phyloP scores from a whole-genome alignment of 176 grass and related monocot species.

The Zea mays region DNA sequence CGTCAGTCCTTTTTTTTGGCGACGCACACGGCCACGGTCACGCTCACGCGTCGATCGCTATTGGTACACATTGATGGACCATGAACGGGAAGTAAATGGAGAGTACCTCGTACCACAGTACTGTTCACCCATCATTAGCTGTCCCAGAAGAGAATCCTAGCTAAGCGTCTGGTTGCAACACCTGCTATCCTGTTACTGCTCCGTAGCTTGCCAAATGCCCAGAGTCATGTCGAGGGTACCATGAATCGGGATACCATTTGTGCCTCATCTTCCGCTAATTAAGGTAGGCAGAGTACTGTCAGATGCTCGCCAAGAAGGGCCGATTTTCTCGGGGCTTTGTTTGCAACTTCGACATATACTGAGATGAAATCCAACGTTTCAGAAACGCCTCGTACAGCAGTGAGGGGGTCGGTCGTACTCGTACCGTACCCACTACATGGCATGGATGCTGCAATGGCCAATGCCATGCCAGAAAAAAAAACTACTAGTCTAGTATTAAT shows the following conservation, averaged over 20 bases:
- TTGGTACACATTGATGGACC: not conserved
- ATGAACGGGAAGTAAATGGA: slow-evolving; percentile 7
- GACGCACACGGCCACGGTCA: not conserved
- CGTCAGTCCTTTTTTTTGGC: not conserved
- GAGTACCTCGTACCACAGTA: too few species aligned
- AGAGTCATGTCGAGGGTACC: slow-evolving; percentile 2
- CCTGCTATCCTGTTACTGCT: not conserved
- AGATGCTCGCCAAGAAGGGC: slow-evolving; percentile 1
- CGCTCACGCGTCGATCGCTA: too few species aligned
- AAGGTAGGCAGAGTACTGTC: not conserved
- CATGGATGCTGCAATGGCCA: not conserved
- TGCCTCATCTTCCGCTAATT: slow-evolving; percentile 26
- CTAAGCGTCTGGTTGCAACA: not conserved
- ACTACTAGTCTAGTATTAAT: not conserved
- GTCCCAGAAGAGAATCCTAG: not conserved
- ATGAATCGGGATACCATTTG: not conserved
- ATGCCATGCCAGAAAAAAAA: not conserved
- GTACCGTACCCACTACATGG: not conserved
- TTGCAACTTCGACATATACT: not conserved
- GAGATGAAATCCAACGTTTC: slow-evolving; percentile 27
- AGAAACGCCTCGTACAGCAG: not conserved
- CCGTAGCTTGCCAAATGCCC: not conserved
- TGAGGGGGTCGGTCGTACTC: not conserved
- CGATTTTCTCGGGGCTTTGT: not conserved
- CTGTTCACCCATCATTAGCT: not conserved